Conservation (phyloP, 495 filamentous ascomycete genomes). For the Hypoxylon crocopeplum region DNA sequence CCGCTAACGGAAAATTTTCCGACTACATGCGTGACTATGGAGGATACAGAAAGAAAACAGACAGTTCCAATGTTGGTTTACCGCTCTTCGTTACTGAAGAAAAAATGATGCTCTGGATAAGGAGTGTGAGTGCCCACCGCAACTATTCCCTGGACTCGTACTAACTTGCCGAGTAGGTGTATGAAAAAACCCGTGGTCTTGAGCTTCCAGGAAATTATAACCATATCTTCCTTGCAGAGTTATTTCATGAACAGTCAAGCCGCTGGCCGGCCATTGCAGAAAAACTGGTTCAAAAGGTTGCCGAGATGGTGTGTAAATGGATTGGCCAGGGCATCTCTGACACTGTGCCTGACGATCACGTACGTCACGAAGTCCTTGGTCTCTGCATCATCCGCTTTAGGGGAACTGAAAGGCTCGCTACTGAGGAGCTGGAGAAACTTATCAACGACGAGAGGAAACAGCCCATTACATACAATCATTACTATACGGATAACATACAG, state of each 20-base stretch:
- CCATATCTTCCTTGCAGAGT: slow-evolving; percentile 47
- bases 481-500: slow-evolving; percentile 36
- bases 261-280: slow-evolving; percentile 46
- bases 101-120: too few relatives aligned
- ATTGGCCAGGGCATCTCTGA: neutral
- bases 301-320: slow-evolving; percentile 1
- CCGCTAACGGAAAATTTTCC: slow-evolving; percentile 19
- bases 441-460: slow-evolving; percentile 20
- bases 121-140: neutral
- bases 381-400: neutral
- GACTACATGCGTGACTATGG: slow-evolving; percentile 11
- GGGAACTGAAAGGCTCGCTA: neutral
- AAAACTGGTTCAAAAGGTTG: slow-evolving; percentile 29
- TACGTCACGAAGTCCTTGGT: neutral
- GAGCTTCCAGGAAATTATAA: slow-evolving; percentile 57
- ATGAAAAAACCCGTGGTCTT: slow-evolving; percentile 39
- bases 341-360: neutral
- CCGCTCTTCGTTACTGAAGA: too few relatives aligned
- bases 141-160: too few relatives aligned
- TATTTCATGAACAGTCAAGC: slow-evolving; percentile 53
- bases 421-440: slow-evolving; percentile 19
- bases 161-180: slow-evolving; percentile 9
- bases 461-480: slow-evolving; percentile 41
- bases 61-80: too few relatives aligned
- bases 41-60: too few relatives aligned